Evolutionary conservation across 148 eudicot genomes (phyloP).

Genomic region (Suaeda aralocaspica): DNA sequence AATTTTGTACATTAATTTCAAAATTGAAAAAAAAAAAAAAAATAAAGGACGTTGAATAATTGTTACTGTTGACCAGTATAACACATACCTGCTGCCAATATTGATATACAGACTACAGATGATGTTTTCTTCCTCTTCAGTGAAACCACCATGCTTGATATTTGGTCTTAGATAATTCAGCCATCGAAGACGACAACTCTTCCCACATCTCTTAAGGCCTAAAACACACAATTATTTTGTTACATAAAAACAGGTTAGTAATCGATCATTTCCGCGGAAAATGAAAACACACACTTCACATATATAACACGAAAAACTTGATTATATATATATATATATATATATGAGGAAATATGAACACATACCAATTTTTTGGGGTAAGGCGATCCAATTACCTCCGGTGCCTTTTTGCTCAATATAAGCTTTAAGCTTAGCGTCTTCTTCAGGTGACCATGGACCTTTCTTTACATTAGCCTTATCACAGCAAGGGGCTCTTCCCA

Average conservation of each 20-base stretch:
- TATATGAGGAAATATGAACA: neutral
- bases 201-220: conserved; percentile 83
- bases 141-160: conserved; percentile 59
- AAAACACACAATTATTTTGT: neutral
- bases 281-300: neutral
- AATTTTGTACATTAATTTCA: too few species aligned
- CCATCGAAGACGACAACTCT: conserved; percentile 69
- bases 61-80: too few species aligned
- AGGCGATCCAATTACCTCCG: conserved; percentile 60
- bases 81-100: conserved; percentile 60
- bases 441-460: conserved; percentile 72
- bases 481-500: conserved; percentile 72
- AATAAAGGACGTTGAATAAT: too few species aligned
- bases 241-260: conserved; percentile 16
- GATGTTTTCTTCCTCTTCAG: conserved; percentile 66
- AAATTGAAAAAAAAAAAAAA: too few species aligned
- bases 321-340: neutral
- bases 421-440: conserved; percentile 50
- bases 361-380: conserved; percentile 56
- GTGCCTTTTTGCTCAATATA: conserved; percentile 49
- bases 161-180: conserved; percentile 63
- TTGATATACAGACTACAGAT: conserved; percentile 51
- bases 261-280: neutral
- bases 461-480: conserved; percentile 64
- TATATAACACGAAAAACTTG: neutral